These are phyloP conservation scores for Chlorella sp. DNA, from an alignment of 139 green algal genomes.

Conservation along the genomic window DNA sequence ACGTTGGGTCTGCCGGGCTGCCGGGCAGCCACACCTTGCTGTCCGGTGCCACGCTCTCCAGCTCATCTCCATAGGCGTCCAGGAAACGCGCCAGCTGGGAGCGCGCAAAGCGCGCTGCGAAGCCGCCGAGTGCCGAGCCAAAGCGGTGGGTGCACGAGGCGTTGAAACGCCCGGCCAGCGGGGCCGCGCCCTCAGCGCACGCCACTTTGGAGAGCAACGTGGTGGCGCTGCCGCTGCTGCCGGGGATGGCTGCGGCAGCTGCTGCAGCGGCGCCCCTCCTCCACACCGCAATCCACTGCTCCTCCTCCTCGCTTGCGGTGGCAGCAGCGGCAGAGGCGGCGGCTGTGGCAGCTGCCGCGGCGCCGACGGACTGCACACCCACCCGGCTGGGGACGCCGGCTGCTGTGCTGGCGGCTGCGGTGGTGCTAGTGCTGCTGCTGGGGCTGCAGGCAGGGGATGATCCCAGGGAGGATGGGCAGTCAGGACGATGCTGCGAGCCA, in stretches of 20 bases:
- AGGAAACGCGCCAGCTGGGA: conserved; percentile 18
- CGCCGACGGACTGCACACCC: neutral
- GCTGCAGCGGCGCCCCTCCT: neutral
- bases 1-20: neutral
- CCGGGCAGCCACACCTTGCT: conserved; percentile 10
- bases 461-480: too few species aligned
- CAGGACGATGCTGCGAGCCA: neutral
- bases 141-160: conserved; percentile 27
- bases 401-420: neutral
- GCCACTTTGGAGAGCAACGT: neutral
- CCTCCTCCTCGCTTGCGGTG: neutral
- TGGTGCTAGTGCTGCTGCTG: neutral
- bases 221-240: neutral
- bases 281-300: conserved; percentile 27
- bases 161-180: conserved; percentile 18
- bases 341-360: neutral
- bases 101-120: conserved; percentile 16
- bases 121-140: neutral
- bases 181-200: neutral
- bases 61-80: neutral
- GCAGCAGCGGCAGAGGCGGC: neutral
- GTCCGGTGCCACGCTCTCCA: conserved; percentile 14
- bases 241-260: neutral
- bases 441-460: too few species aligned
- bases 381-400: neutral